These are phyloP conservation scores for Kodamaea fungicola DNA, from an alignment of 1,139 yeast species.

Conservation along the genomic window DNA sequence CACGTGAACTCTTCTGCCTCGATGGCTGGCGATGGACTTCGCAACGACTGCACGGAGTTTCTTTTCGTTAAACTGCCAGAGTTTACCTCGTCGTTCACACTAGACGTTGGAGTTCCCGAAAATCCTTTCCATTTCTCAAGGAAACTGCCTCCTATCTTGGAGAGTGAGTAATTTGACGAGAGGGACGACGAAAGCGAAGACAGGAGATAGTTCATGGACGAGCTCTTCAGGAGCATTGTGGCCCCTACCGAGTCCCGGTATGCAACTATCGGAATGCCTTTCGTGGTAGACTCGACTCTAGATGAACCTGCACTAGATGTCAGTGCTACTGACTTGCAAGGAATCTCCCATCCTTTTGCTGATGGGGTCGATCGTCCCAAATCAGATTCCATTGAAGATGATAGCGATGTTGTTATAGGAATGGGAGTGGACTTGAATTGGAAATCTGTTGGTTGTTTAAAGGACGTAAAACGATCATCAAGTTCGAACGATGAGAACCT, in stretches of 20 bases:
- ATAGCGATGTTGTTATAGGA: slow-evolving; percentile 22
- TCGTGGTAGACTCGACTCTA: slow-evolving; percentile 15
- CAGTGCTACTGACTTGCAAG: slow-evolving; percentile 25
- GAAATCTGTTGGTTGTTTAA: no score
- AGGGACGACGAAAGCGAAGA: slow-evolving; percentile 44
- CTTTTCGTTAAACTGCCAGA: slow-evolving; percentile 23
- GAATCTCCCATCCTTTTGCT: slow-evolving; percentile 44
- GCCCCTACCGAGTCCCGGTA: slow-evolving; percentile 2
- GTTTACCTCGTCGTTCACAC: neutral
- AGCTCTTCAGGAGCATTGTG: slow-evolving; percentile 30
- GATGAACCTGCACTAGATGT: slow-evolving; percentile 2
- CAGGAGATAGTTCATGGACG: slow-evolving; percentile 25
- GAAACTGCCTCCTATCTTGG: slow-evolving; percentile 44
- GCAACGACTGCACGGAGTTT: slow-evolving; percentile 27
- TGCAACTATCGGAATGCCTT: slow-evolving; percentile 23
- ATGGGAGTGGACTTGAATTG: slow-evolving; percentile 18
- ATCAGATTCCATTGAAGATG: slow-evolving; percentile 22
- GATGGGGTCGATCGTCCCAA: slow-evolving; percentile 16
- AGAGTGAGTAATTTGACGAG: slow-evolving; percentile 38
- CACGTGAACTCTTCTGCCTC: slow-evolving; percentile 46
- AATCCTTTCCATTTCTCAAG: slow-evolving; percentile 41
- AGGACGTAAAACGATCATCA: no score
- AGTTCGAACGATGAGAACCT: no score
- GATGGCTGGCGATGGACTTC: slow-evolving; percentile 47
- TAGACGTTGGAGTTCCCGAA: slow-evolving; percentile 1